phyloP scores from a whole-genome alignment of 2,329 filamentous ascomycete species.

The Aureobasidium pullulans region DNA sequence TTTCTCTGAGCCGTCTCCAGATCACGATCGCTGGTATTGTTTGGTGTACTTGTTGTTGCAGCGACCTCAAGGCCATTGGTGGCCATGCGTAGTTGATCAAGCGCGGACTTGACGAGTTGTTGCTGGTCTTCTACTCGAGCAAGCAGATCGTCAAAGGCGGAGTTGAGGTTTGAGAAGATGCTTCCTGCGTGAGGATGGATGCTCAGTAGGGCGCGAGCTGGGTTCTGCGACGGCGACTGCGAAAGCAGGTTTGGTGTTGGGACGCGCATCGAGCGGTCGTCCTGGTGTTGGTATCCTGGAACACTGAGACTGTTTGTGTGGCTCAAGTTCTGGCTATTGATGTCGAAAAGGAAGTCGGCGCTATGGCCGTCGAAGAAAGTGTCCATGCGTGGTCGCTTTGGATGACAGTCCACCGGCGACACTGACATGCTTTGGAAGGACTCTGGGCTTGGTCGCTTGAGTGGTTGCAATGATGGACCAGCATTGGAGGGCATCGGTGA shows the following conservation, averaged over 20 bases:
- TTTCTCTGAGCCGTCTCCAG: neutral
- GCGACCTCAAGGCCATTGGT: neutral
- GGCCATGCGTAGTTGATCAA: neutral
- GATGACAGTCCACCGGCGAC: neutral
- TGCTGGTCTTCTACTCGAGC: neutral
- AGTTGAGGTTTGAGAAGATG: neutral
- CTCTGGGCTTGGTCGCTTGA: constrained; percentile 2
- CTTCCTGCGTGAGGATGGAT: neutral
- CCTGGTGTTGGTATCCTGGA: neutral
- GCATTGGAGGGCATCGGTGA: neutral
- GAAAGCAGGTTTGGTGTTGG: neutral
- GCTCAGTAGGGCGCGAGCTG: neutral
- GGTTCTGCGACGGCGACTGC: neutral
- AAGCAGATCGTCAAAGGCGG: neutral
- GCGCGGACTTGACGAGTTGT: neutral
- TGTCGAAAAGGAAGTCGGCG: neutral
- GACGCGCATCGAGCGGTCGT: neutral
- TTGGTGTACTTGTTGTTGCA: neutral
- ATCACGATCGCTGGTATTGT: neutral
- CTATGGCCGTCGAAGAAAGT: neutral
- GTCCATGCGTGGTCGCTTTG: neutral
- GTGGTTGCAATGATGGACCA: neutral
- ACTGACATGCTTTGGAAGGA: neutral
- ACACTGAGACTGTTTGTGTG: neutral
- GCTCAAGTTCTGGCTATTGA: neutral